Conservation (phyloP, 257 asterid genomes). For the Solanum sparsipilum region DNA sequence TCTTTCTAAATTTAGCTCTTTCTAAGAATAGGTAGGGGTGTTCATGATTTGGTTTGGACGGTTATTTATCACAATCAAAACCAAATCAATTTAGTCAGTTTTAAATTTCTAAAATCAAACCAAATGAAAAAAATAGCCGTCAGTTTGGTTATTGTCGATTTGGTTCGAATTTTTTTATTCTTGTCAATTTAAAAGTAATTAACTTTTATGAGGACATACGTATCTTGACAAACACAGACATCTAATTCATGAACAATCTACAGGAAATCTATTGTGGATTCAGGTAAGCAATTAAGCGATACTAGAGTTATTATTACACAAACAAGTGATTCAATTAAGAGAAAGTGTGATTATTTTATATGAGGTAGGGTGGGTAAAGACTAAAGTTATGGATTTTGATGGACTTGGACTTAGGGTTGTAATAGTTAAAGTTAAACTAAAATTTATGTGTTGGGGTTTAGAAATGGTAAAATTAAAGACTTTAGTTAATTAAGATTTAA, state of each 20-base stretch:
- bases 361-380: background rate
- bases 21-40: too few relatives aligned
- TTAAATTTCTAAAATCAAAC: background rate
- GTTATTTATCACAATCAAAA: too few relatives aligned
- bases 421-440: background rate
- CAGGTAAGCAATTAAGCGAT: too few relatives aligned
- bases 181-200: too few relatives aligned
- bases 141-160: too few relatives aligned
- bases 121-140: background rate
- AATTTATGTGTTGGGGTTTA: background rate
- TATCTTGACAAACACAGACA: background rate
- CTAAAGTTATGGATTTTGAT: background rate
- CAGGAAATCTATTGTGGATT: background rate
- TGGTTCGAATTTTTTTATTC: background rate
- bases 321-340: background rate
- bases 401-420: background rate
- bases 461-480: background rate
- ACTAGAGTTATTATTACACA: background rate
- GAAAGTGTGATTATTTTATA: background rate
- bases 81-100: background rate
- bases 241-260: background rate
- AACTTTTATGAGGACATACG: background rate
- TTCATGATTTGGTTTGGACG: background rate
- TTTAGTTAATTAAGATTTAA: background rate
- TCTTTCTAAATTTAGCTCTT: too few relatives aligned